A percentile compares a stretch with the other conserved stretches of the same genome.
Conservation (phyloP, 2,329 filamentous ascomycete species). For the Fusarium fujikuroi region DNA sequence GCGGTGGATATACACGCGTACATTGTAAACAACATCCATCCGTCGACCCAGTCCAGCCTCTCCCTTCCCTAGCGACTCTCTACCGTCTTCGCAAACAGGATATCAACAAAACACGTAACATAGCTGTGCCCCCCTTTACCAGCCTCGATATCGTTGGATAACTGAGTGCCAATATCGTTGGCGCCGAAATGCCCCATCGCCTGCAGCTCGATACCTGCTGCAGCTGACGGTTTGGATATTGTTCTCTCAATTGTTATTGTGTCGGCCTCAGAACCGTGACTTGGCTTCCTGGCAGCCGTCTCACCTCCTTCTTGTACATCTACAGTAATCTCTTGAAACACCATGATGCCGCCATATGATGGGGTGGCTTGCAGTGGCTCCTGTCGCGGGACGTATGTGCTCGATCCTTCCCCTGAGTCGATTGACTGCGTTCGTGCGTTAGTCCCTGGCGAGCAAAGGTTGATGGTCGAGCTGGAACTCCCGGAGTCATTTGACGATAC, state of each 20-base stretch:
- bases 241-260: constrained; percentile 12
- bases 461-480: constrained; percentile 42
- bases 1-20: neutral
- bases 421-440: constrained; percentile 25
- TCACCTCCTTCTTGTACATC: constrained; percentile 50
- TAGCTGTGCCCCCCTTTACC: constrained; percentile 25
- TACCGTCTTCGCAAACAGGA: constrained; percentile 41
- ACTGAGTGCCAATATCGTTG: constrained; percentile 34
- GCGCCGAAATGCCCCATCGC: constrained; percentile 40
- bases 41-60: neutral
- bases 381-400: constrained; percentile 38
- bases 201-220: constrained; percentile 39
- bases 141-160: constrained; percentile 23
- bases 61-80: constrained; percentile 28
- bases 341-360: constrained; percentile 66
- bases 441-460: constrained; percentile 34
- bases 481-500: constrained; percentile 32
- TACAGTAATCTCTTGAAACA: constrained; percentile 71
- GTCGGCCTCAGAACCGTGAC: constrained; percentile 9
- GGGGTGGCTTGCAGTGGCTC: constrained; percentile 37
- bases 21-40: neutral
- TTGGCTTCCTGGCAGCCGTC: constrained; percentile 3
- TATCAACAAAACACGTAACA: constrained; percentile 40
- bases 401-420: constrained; percentile 27
- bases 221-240: constrained; percentile 15